Percentiles rank a stretch among this genome's conserved stretches.
These are phyloP conservation scores for Beverwykella pulmonaria DNA, from an alignment of 495 filamentous ascomycete genomes.

Conservation along the genomic window DNA sequence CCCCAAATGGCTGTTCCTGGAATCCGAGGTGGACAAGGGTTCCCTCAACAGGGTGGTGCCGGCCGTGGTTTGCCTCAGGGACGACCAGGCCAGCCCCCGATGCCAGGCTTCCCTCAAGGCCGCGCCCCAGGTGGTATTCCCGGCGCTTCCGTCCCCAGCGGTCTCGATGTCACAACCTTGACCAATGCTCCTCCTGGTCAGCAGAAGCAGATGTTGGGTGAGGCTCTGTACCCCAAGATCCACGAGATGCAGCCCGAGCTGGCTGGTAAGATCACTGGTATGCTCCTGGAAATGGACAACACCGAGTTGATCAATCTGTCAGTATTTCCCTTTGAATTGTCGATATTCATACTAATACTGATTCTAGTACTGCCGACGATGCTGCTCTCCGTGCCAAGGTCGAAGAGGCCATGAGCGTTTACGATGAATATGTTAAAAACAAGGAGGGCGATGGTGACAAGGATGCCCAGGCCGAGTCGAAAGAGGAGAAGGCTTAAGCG, in stretches of 20 bases:
- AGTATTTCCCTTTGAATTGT: conserved; percentile 53
- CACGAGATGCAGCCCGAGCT: conserved; percentile 87
- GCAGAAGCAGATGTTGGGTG: conserved; percentile 98
- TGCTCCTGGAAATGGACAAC: conserved; percentile 99
- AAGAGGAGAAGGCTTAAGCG: conserved; percentile 38
- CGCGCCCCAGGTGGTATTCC: conserved; percentile 54
- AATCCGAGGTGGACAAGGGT: conserved; percentile 60
- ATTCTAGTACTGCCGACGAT: conserved; percentile 81
- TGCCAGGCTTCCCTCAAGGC: conserved; percentile 54
- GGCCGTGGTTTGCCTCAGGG: conserved; percentile 26
- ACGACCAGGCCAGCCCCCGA: conserved; percentile 32
- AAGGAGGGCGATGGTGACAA: conserved; percentile 51
- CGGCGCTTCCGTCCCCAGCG: conserved; percentile 42
- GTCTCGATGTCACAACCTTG: conserved; percentile 53
- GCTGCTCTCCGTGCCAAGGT: conserved; percentile 90
- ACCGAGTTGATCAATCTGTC: conserved; percentile 89
- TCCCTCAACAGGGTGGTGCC: conserved; percentile 26
- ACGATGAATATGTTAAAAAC: conserved; percentile 97
- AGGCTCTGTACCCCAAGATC: conserved; percentile 98
- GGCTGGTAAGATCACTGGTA: conserved; percentile 98
- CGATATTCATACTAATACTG: conserved; percentile 34
- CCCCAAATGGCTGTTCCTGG: conserved; percentile 66
- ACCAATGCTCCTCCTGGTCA: conserved; percentile 61
- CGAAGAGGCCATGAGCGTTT: conserved; percentile 92
- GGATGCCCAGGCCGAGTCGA: conserved; percentile 30